Conservation (phyloP, 2,329 filamentous ascomycete species). For the Helotiales sp. region DNA sequence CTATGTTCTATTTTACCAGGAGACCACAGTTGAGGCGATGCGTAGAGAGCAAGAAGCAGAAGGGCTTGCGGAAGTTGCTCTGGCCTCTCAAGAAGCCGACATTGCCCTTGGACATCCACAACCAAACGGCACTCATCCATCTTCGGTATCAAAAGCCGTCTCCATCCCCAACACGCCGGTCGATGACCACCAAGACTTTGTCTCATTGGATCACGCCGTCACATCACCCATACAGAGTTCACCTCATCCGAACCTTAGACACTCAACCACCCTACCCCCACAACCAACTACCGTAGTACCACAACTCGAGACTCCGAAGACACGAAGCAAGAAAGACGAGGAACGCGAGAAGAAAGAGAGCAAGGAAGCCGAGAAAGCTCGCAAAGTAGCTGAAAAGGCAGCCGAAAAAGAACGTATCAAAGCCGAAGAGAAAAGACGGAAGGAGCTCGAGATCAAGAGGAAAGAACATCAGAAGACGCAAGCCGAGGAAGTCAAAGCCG, state of each 20-base stretch:
- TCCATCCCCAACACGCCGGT: slow-evolving; percentile 49
- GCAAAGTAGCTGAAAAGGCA: slow-evolving; percentile 34
- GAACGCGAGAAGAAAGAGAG: slow-evolving; percentile 69
- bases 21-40: slow-evolving; percentile 71
- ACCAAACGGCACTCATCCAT: slow-evolving; percentile 40
- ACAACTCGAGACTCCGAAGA: slow-evolving; percentile 24
- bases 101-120: slow-evolving; percentile 51
- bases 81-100: slow-evolving; percentile 57
- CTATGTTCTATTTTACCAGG: slow-evolving; percentile 97
- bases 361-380: slow-evolving; percentile 49
- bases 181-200: slow-evolving; percentile 54
- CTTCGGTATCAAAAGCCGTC: slow-evolving; percentile 49
- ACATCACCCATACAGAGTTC: slow-evolving; percentile 47
- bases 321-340: slow-evolving; percentile 59
- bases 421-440: slow-evolving; percentile 47
- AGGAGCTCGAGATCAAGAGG: slow-evolving; percentile 31
- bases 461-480: slow-evolving; percentile 46
- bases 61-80: slow-evolving; percentile 59
- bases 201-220: slow-evolving; percentile 63
- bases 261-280: slow-evolving; percentile 34
- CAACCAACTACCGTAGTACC: slow-evolving; percentile 24
- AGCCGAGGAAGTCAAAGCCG: slow-evolving; percentile 59
- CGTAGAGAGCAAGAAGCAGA: slow-evolving; percentile 82
- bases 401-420: slow-evolving; percentile 45
- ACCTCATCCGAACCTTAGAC: slow-evolving; percentile 27